These are phyloP conservation scores for Fusarium pininemorale DNA, from an alignment of 2,329 filamentous ascomycete genomes.

Conservation along the genomic window DNA sequence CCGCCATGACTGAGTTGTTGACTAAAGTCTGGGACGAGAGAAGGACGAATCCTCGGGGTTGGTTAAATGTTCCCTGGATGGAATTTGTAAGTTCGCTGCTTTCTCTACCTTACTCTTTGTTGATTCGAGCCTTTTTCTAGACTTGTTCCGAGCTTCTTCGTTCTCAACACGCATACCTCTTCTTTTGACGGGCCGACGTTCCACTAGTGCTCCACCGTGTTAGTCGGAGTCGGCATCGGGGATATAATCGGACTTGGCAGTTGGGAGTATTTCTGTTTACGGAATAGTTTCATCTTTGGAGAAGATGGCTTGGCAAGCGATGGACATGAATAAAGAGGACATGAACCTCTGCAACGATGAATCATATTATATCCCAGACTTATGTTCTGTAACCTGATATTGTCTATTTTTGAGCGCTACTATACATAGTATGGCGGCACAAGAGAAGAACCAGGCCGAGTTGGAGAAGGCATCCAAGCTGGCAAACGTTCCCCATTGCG, in stretches of 20 bases:
- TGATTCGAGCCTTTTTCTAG: background rate
- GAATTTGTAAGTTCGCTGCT: conserved; percentile 37
- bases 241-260: background rate
- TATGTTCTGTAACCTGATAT: fast-evolving
- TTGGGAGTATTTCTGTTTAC: conserved; percentile 17
- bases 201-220: background rate
- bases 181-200: conserved; percentile 16
- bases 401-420: fast-evolving
- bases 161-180: conserved; percentile 32
- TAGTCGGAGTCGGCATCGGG: conserved; percentile 7
- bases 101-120: fast-evolving
- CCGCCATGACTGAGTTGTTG: conserved; percentile 39
- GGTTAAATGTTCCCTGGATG: conserved; percentile 42
- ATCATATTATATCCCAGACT: fast-evolving
- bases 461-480: conserved; percentile 43
- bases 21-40: conserved; percentile 40
- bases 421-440: conserved; percentile 5
- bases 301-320: background rate
- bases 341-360: fast-evolving
- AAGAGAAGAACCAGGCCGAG: conserved; percentile 15
- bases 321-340: background rate
- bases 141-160: conserved; percentile 28
- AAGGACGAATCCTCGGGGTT: conserved; percentile 12
- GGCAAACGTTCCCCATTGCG: conserved; percentile 63
- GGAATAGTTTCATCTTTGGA: conserved; percentile 1